Evolutionary conservation across 495 filamentous ascomycete species (phyloP), one percentile per base, ranked within the genome.

Genomic region (Penicillium mononematosum): DNA sequence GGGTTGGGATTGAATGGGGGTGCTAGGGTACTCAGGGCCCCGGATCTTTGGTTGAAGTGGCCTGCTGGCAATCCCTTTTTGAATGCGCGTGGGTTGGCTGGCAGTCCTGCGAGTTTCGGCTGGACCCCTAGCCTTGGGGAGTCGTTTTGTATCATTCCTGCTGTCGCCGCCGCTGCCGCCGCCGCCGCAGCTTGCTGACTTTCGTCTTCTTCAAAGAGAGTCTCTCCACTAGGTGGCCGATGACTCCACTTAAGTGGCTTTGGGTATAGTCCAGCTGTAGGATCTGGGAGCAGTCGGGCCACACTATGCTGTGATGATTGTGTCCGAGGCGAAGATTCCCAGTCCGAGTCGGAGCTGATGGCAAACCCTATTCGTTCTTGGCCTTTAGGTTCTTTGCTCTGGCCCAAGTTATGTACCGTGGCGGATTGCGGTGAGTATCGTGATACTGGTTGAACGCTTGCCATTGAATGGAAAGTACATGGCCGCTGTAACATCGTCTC

Each of bases 201-300:
- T 44, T 67, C 61, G 29, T 77, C 72, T 42, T 78, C 76, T 60
- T 78, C 76, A 47, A 76, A 75, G 3, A 73, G 47, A 2, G 75
- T 77, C 25, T 62, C 71, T 9, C 65, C 61, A 53, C 75, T 79
- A 19, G 29, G 44, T 7, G 69, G 71, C 4, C 73, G 70, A 34
- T 67, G 70, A 25, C 64, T 72, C 65, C 70, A 66, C 45, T 68
- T 67, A 20, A 79, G 56, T 11, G 76, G 75, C 31, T 71, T 68
- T 24, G 76, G 75, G 47, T 68, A 71, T 24, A 79, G 55, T 29
- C 60, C 59, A 22, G 56, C 32, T 12, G 60, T 57, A 20, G 61
- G 63, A 9, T 69, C 65, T 6, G 73, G 68, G 1, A 73, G 53
- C 5, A 73, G 57, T 22, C 72, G 66, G 34, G 74, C 66, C 9